A percentile compares a stretch with the other conserved stretches of the same genome.
phyloP scores from a whole-genome alignment of 306 rosid genomes.

The Astragalus membranaceus region DNA sequence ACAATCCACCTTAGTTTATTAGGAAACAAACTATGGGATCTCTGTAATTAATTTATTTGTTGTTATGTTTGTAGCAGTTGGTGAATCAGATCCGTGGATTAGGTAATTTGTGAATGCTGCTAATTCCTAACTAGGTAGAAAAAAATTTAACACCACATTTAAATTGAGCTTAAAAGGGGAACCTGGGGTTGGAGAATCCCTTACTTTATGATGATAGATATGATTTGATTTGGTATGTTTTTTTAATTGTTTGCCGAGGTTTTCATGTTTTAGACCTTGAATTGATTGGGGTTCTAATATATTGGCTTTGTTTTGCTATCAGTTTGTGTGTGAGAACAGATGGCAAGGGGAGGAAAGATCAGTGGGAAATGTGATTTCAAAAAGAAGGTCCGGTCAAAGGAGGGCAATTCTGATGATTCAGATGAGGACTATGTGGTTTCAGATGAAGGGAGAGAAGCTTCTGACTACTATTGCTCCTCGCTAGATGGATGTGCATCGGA shows the following conservation, averaged over 20 bases:
- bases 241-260: neutral
- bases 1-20: conserved; percentile 11
- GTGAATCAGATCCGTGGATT: conserved; percentile 43
- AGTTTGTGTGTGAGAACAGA: conserved; percentile 45
- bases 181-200: conserved; percentile 9
- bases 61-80: conserved; percentile 12
- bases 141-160: conserved; percentile 20
- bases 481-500: conserved; percentile 60
- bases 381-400: conserved; percentile 36
- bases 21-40: conserved; percentile 26
- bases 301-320: neutral
- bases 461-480: conserved; percentile 51
- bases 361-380: conserved; percentile 38
- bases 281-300: conserved; percentile 26
- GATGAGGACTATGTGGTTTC: conserved; percentile 87
- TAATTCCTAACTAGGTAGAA: conserved; percentile 6
- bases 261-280: conserved; percentile 1
- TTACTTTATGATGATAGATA: neutral
- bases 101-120: conserved; percentile 21
- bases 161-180: conserved; percentile 8
- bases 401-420: conserved; percentile 61
- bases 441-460: conserved; percentile 46
- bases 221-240: conserved; percentile 12
- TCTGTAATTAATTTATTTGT: neutral
- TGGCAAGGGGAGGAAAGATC: conserved; percentile 78